Base-by-base conservation (phyloP, 2,329 filamentous ascomycete species). In the Dothistroma pini region DNA sequence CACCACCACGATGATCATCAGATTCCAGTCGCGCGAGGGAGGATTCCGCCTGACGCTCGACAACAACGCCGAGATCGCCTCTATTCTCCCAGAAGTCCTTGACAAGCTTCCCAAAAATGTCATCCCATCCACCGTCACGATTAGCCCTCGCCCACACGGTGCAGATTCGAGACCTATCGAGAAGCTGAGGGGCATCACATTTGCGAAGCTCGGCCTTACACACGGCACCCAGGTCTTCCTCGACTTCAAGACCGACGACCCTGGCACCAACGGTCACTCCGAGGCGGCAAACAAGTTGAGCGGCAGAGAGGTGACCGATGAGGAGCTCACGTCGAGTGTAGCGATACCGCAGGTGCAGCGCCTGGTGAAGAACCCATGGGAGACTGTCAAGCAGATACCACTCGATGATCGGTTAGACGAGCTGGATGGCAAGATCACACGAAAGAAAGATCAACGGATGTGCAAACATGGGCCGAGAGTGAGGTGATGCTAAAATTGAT, bases 221-320 rank as follows among this genome's bases (percentile, higher is more conserved):
- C 91, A 99, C 74, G 95, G 95, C 65, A 92, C 96, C 72, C 86
- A 96, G 72, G 86, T 99, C 66, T 99, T 92, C 76, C 80, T 97
- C 67, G 87, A 85, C 66, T 99, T 96, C 77, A 79, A 87, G 68
- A 49, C 63, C 29, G 84, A 89, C 69, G 79, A 83, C 57, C 64
- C 77, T 21, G 66, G 76, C 48, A 75, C 81, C 47, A 86, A 86
- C 66, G 83, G 83, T 53, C 72, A 80, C 64, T 69, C 71, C 9
- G 63, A 71, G 47, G 70, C 74, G 1, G 72, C 86, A 16, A 89
- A 88, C 70, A 84, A 89, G 58, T 83, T 96, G n/a, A 93, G 90
- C 75, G 91, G 91, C 63, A 87, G 89, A 68, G 84, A 88, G 32
- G 84, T 95, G 48, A 79, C 87, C 16, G 84, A 88, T 21, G 85